phyloP scores from a whole-genome alignment of 306 rosid genomes.

The Castanopsis chinensis region DNA sequence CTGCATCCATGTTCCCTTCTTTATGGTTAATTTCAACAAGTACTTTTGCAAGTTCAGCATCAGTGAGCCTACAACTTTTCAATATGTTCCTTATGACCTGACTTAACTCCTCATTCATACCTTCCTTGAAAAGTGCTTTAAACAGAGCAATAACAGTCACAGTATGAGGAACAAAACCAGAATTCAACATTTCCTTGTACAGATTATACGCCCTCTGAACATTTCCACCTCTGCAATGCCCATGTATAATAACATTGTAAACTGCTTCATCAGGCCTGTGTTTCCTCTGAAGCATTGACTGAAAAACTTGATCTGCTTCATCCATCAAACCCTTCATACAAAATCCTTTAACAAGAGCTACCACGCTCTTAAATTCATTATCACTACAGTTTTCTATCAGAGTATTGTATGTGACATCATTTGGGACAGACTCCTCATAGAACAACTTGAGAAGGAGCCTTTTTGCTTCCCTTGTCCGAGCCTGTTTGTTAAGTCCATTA shows the following conservation, averaged over 20 bases:
- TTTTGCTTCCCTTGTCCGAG: constrained; percentile 85
- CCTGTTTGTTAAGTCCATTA: constrained; percentile 79
- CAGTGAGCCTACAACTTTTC: constrained; percentile 60
- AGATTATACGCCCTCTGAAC: constrained; percentile 60
- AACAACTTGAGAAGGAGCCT: constrained; percentile 83
- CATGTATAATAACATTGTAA: constrained; percentile 73
- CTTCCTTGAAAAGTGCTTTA: constrained; percentile 59
- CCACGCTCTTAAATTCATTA: constrained; percentile 64
- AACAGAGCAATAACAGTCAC: constrained; percentile 64
- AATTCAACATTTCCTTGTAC: constrained; percentile 60
- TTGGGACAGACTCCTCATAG: constrained; percentile 64
- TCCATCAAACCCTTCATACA: constrained; percentile 89
- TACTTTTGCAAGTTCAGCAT: constrained; percentile 69
- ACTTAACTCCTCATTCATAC: constrained; percentile 61
- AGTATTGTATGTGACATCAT: constrained; percentile 64
- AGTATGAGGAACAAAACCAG: constrained; percentile 67
- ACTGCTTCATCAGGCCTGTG: constrained; percentile 58
- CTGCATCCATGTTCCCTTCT: constrained; percentile 89
- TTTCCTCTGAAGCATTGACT: constrained; percentile 56
- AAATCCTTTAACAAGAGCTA: constrained; percentile 81
- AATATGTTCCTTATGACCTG: constrained; percentile 50
- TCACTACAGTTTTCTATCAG: constrained; percentile 69
- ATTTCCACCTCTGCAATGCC: constrained; percentile 71
- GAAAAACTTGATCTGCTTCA: constrained; percentile 74
- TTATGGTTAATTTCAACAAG: constrained; percentile 68